phyloP scores from a whole-genome alignment of 2,329 filamentous ascomycete species.

The Moelleriella libera region DNA sequence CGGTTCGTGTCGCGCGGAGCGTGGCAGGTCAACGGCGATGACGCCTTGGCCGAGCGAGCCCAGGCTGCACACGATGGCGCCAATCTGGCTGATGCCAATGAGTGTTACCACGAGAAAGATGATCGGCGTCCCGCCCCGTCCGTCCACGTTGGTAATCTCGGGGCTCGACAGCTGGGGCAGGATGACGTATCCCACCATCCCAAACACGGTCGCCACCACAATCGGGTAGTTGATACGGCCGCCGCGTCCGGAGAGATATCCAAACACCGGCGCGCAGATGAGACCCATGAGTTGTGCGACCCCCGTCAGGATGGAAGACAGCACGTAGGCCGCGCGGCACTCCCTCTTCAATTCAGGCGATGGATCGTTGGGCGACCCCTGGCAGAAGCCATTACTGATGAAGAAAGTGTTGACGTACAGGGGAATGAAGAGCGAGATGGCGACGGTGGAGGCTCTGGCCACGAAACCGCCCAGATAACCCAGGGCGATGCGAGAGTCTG shows the following conservation, averaged over 20 bases:
- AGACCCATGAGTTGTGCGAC: constrained; percentile 79
- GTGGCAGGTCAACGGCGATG: constrained; percentile 33
- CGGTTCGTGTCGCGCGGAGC: constrained; percentile 10
- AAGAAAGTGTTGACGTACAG: constrained; percentile 89
- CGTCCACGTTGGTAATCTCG: constrained; percentile 50
- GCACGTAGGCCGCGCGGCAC: constrained; percentile 74
- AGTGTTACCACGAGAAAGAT: constrained; percentile 68
- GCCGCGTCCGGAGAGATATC: constrained; percentile 63
- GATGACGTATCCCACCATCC: constrained; percentile 61
- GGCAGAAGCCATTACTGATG: constrained; percentile 66
- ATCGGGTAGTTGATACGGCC: constrained; percentile 59
- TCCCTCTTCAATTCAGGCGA: constrained; percentile 68
- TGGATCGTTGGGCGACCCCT: constrained; percentile 46
- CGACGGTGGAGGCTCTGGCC: constrained; percentile 84
- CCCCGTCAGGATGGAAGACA: constrained; percentile 77
- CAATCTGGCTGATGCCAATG: constrained; percentile 87
- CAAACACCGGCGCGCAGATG: constrained; percentile 74
- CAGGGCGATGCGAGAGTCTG: constrained; percentile 64
- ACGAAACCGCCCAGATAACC: constrained; percentile 93
- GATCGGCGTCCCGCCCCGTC: constrained; percentile 49
- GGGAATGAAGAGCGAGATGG: constrained; percentile 88
- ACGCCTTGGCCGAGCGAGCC: constrained; percentile 75
- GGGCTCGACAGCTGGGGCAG: constrained; percentile 70
- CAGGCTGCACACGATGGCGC: constrained; percentile 91
- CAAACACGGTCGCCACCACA: constrained; percentile 54